A percentile compares a stretch with the other conserved stretches of the same genome.
These are phyloP conservation scores for Forsythia suspensa DNA, from an alignment of 257 asterid genomes.

Conservation along the genomic window DNA sequence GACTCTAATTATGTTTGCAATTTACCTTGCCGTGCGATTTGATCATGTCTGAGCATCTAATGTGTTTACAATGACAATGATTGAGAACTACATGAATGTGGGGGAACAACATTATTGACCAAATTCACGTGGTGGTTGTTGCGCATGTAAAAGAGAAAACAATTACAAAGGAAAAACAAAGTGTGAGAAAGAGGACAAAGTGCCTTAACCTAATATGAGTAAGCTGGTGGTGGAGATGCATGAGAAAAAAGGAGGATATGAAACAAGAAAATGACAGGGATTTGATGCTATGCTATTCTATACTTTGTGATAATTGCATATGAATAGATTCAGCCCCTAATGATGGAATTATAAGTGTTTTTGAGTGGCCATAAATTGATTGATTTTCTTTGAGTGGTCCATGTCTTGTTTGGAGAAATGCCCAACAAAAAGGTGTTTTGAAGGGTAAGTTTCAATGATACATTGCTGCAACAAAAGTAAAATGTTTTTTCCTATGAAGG, in stretches of 20 bases:
- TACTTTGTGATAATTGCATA: background rate
- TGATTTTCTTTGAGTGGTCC: background rate
- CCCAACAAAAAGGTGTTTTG: background rate
- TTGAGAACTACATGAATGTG: constrained; percentile 18
- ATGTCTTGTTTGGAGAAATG: background rate
- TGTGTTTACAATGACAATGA: constrained; percentile 13
- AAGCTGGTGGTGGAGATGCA: background rate
- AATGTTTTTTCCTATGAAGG: background rate
- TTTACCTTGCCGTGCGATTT: background rate
- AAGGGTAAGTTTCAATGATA: background rate
- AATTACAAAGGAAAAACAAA: background rate
- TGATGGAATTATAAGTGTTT: background rate
- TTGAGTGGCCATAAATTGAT: background rate
- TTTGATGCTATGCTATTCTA: background rate
- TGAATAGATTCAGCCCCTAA: background rate
- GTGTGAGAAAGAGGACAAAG: constrained; percentile 11
- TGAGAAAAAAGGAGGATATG: constrained; percentile 12
- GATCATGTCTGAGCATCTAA: constrained; percentile 14
- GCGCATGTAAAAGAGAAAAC: constrained; percentile 17
- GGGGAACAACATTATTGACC: constrained; percentile 27
- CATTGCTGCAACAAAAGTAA: background rate
- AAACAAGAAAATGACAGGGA: background rate
- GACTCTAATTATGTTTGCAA: background rate
- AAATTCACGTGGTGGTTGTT: constrained; percentile 39
- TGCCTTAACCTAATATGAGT: constrained; percentile 12